These are phyloP conservation scores for Wickerhamomyces bisporus DNA, from an alignment of 805 yeast genomes.

Conservation along the genomic window DNA sequence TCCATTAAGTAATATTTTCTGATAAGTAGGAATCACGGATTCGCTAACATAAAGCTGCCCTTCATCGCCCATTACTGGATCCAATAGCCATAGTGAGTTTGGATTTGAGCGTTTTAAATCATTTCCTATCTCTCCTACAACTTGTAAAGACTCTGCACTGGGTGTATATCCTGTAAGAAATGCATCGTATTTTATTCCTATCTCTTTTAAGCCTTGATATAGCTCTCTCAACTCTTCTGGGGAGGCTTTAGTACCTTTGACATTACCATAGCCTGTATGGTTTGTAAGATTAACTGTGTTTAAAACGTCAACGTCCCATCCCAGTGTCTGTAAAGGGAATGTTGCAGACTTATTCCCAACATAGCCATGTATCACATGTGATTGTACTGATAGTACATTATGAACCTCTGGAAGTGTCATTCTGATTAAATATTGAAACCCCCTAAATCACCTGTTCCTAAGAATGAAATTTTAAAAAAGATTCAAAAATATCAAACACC, in stretches of 20 bases:
- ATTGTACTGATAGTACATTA: constrained; percentile 55
- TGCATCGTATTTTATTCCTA: constrained; percentile 51
- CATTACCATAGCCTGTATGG: constrained; percentile 82
- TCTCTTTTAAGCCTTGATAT: constrained; percentile 48
- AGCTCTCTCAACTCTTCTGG: constrained; percentile 44
- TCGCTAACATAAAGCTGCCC: constrained; percentile 61
- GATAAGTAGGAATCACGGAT: constrained; percentile 55
- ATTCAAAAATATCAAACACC: no score
- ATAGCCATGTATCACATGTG: constrained; percentile 93
- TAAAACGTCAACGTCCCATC: constrained; percentile 90
- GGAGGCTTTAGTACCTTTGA: constrained; percentile 51
- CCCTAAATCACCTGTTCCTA: no score
- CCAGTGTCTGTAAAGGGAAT: constrained; percentile 78
- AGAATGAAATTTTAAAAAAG: no score
- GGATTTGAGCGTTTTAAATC: constrained; percentile 32
- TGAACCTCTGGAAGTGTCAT: constrained; percentile 1
- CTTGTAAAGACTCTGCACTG: constrained; percentile 32
- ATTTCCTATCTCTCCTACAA: constrained; percentile 35
- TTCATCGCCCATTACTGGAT: constrained; percentile 81
- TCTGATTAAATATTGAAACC: no score
- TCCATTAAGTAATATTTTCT: constrained; percentile 37
- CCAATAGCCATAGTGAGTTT: constrained; percentile 50
- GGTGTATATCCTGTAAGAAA: constrained; percentile 81
- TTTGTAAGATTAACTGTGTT: constrained; percentile 88
- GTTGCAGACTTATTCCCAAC: constrained; percentile 92